Percentiles rank a stretch among this genome's conserved stretches.
These are phyloP conservation scores for Dissoconium aciculare DNA, from an alignment of 2,329 filamentous ascomycete species.

Conservation along the genomic window DNA sequence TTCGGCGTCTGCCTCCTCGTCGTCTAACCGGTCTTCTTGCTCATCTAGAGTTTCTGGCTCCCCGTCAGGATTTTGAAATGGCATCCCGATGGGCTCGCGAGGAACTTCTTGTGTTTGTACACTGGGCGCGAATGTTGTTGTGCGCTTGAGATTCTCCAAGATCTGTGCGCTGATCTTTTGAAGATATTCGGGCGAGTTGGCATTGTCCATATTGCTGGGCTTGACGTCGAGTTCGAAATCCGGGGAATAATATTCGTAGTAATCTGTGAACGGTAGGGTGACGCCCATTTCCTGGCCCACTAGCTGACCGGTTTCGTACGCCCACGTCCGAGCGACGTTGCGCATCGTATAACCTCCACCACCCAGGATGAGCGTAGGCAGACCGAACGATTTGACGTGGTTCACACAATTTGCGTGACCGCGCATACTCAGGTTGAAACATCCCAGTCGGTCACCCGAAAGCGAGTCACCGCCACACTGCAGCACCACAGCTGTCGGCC, in stretches of 20 bases:
- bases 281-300: slow-evolving; percentile 69
- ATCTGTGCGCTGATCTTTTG: slow-evolving; percentile 53
- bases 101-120: slow-evolving; percentile 52
- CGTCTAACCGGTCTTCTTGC: slow-evolving; percentile 48
- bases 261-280: slow-evolving; percentile 89
- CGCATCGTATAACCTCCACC: slow-evolving; percentile 58
- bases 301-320: slow-evolving; percentile 58
- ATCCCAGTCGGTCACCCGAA: slow-evolving; percentile 51
- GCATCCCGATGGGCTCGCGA: slow-evolving; percentile 39
- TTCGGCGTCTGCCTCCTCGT: slow-evolving; percentile 70
- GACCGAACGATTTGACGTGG: slow-evolving; percentile 52
- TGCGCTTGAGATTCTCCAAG: slow-evolving; percentile 51
- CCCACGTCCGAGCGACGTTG: slow-evolving; percentile 48
- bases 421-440: slow-evolving; percentile 56
- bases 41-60: slow-evolving; percentile 42
- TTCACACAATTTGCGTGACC: slow-evolving; percentile 57
- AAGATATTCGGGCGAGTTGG: slow-evolving; percentile 52
- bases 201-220: slow-evolving; percentile 59
- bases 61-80: slow-evolving; percentile 17
- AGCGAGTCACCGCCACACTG: slow-evolving; percentile 56
- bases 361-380: slow-evolving; percentile 50
- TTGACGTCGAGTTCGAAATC: slow-evolving; percentile 56
- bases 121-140: slow-evolving; percentile 45
- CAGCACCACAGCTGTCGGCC: slow-evolving; percentile 51
- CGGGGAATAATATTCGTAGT: slow-evolving; percentile 67